Base-by-base conservation (phyloP, 495 filamentous ascomycete species). In the Niebla homalea region DNA sequence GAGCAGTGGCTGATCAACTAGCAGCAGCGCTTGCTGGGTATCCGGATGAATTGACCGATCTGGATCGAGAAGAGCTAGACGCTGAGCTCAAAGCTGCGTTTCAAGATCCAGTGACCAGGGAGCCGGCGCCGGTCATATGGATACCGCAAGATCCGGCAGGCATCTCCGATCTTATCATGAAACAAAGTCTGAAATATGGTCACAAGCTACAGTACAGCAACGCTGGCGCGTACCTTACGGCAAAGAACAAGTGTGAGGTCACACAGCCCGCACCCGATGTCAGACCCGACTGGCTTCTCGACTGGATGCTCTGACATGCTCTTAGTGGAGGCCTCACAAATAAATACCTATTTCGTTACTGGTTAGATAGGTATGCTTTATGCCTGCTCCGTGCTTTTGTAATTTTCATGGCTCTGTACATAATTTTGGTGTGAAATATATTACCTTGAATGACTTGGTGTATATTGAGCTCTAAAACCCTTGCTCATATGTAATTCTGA, bases 101-200 rank as follows among this genome's bases (percentile, higher is more conserved):
- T 67, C 82, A 87, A 68, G 92, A 98, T 61, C 79, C 83, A 37
- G 89, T 92, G 2, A 71, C 94, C 20, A 79, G 89, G 37, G 85
- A 92, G 19, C 81, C 85, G 44, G 71, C 86, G 26, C 92, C 92
- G 2, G 83, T 85, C 5, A 78, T 97, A 44, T 97, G 92, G 92
- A 88, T 98, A 44, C 92, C 92, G n/a, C 78, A 87, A 36, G 92
- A 98, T 63, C 81, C 87, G 55, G 62, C 95, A 2, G 92, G 92
- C 1, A 77, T 98, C 29, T 85, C 82, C 49, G 87, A 92, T 55
- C 89, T 96, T 56, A 89, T 94, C 64, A 78, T 98, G 15, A 74
- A 71, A 60, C 70, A 83, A 42, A 92, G 85, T 11, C 69, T 76
- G 51, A 76, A 77, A 55, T 87, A 87, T 62, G 87, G 80, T 54